Evolutionary conservation across 2,329 filamentous ascomycete species (phyloP).

Genomic region (Beauveria scarabaeidicola): DNA sequence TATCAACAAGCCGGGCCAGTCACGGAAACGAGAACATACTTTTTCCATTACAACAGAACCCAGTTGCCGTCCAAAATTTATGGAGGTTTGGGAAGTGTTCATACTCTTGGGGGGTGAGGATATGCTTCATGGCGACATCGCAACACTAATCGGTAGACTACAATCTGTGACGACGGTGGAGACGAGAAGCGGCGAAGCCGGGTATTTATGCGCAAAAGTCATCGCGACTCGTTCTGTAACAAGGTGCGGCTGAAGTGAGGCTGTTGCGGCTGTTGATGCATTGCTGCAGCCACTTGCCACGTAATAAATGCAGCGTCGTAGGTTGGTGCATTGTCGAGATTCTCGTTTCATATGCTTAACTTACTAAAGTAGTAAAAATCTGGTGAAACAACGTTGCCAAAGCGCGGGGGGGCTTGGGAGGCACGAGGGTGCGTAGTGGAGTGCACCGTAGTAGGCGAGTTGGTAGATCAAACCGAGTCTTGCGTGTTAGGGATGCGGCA

Average conservation of each 20-base stretch:
- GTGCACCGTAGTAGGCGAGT: not conserved
- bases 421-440: not conserved
- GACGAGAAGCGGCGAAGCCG: not conserved
- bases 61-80: conserved; percentile 4
- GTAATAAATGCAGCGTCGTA: not conserved
- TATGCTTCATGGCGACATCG: conserved; percentile 1
- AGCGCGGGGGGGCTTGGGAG: not conserved
- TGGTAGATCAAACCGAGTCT: not conserved
- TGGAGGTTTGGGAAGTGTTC: conserved; percentile 6
- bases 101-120: conserved; percentile 1
- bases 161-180: too few species aligned
- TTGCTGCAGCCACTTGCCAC: conserved; percentile 7
- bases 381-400: not conserved
- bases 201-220: not conserved
- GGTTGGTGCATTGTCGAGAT: not conserved
- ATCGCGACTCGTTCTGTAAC: not conserved
- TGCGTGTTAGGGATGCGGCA: not conserved
- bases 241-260: conserved; percentile 2
- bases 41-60: not conserved
- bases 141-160: not conserved
- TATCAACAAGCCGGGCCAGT: not conserved
- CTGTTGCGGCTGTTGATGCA: not conserved
- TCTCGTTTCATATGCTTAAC: not conserved
- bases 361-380: too few species aligned
- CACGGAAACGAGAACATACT: not conserved